Evolutionary conservation across 2,329 filamentous ascomycete species (phyloP).

Genomic region (Didymosphaeria variabile): DNA sequence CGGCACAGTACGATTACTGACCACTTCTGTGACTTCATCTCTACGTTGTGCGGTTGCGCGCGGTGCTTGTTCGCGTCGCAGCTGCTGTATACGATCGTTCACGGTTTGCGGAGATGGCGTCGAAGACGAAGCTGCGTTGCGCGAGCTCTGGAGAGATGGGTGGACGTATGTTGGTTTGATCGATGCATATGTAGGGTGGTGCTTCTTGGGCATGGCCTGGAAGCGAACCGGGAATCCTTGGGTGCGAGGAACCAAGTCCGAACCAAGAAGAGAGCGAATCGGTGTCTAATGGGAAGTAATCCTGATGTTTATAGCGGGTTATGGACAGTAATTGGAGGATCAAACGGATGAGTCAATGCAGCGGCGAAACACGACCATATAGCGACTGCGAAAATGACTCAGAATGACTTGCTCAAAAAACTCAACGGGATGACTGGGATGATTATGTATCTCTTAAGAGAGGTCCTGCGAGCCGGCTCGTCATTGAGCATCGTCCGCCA

Average conservation of each 20-base stretch:
- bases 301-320: background rate
- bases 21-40: slow-evolving; percentile 54
- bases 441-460: background rate
- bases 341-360: slow-evolving; percentile 14
- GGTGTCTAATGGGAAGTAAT: background rate
- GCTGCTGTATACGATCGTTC: slow-evolving; percentile 58
- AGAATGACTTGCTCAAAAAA: slow-evolving; percentile 5
- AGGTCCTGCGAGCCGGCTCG: slow-evolving; percentile 1
- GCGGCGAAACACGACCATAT: background rate
- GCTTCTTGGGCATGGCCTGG: slow-evolving; percentile 58
- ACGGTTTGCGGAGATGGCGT: slow-evolving; percentile 42
- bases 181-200: slow-evolving; percentile 40
- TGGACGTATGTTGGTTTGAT: slow-evolving; percentile 25
- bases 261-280: background rate
- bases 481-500: slow-evolving; percentile 10
- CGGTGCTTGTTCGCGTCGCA: slow-evolving; percentile 55
- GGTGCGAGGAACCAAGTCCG: background rate
- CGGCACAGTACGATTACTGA: slow-evolving; percentile 55
- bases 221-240: background rate
- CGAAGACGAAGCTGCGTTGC: slow-evolving; percentile 7
- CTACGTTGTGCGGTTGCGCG: slow-evolving; percentile 52
- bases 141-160: slow-evolving; percentile 4
- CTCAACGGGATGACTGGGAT: background rate
- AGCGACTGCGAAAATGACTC: slow-evolving; percentile 6
- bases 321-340: background rate